A percentile compares a stretch with the other conserved stretches of the same genome.
phyloP scores from a whole-genome alignment of 129 eudicot genomes.

The Centaurea solstitialis region DNA sequence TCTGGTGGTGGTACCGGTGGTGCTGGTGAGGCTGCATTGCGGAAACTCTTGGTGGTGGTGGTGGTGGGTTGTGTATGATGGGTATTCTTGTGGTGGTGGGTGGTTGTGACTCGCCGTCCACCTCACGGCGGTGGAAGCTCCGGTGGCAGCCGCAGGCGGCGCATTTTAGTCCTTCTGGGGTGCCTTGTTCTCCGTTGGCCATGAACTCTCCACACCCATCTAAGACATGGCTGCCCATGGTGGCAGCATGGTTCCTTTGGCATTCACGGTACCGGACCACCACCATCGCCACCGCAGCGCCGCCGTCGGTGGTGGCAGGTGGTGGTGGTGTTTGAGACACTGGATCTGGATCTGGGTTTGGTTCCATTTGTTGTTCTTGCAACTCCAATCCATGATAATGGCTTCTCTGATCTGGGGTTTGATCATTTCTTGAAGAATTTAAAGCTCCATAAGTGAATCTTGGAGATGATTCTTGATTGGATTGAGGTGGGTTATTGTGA shows the following conservation, averaged over 20 bases:
- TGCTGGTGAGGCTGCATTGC: conserved; percentile 24
- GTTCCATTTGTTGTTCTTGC: conserved; percentile 22
- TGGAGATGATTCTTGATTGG: conserved; percentile 34
- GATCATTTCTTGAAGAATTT: conserved; percentile 33
- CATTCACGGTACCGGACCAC: conserved; percentile 59
- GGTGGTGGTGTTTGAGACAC: conserved; percentile 24
- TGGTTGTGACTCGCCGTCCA: conserved; percentile 36
- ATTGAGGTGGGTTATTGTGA: conserved; percentile 32
- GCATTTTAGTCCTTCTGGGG: conserved; percentile 57
- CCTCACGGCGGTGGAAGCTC: conserved; percentile 69
- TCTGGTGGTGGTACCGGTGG: conserved; percentile 13
- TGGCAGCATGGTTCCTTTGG: conserved; percentile 73
- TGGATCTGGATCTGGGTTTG: conserved; percentile 41
- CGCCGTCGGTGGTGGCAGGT: conserved; percentile 6
- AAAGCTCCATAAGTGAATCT: conserved; percentile 23
- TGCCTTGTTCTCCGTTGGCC: conserved; percentile 70
- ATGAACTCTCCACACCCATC: conserved; percentile 93
- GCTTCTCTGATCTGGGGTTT: conserved; percentile 52
- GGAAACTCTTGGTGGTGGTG: conserved; percentile 13
- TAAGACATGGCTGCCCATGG: conserved; percentile 56
- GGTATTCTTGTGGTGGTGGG: conserved; percentile 22
- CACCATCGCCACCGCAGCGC: too few relatives aligned
- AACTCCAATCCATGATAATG: conserved; percentile 15
- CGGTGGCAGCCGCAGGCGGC: conserved; percentile 94
- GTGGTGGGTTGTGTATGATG: conserved; percentile 16